A percentile compares a stretch with the other conserved stretches of the same genome.
Conservation (phyloP, 2,329 filamentous ascomycete species). For the Beauveria asiatica region DNA sequence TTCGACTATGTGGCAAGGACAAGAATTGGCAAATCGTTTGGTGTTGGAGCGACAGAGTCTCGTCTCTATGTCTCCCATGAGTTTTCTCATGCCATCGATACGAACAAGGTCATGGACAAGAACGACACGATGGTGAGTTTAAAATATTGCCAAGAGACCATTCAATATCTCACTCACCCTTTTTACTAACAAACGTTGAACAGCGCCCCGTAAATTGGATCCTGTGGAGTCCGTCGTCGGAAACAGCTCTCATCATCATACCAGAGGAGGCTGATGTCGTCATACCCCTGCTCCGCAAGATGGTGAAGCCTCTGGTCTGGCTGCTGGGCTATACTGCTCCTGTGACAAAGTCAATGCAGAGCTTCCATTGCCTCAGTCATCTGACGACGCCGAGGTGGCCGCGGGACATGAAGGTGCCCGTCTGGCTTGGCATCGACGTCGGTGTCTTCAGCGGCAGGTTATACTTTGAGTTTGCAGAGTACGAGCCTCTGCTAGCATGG, state of each 20-base stretch:
- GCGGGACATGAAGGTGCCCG: conserved; percentile 30
- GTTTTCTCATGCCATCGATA: not conserved
- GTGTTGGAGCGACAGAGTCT: not conserved
- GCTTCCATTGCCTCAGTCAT: conserved; percentile 47
- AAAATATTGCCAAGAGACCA: not conserved
- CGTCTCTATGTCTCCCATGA: not conserved
- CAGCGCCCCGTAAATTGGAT: conserved; percentile 52
- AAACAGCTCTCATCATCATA: conserved; percentile 48
- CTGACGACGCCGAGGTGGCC: conserved; percentile 43
- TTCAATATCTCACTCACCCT: too few relatives aligned
- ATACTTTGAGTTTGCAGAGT: conserved; percentile 47
- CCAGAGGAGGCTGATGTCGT: conserved; percentile 55
- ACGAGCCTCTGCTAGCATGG: conserved; percentile 23
- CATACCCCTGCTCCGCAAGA: conserved; percentile 33
- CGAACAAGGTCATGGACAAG: not conserved
- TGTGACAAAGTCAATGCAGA: conserved; percentile 49
- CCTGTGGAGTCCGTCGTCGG: conserved; percentile 39
- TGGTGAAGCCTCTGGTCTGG: conserved; percentile 23
- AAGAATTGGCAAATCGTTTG: not conserved
- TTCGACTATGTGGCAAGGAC: not conserved
- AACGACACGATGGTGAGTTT: not conserved
- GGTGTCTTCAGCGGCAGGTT: conserved; percentile 53
- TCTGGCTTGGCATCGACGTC: conserved; percentile 48
- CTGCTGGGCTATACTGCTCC: conserved; percentile 52
- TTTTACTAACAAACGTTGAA: conserved; percentile 12